phyloP scores from a whole-genome alignment of 768 basidiomycete genomes.

The Tricholoma saponaceum region DNA sequence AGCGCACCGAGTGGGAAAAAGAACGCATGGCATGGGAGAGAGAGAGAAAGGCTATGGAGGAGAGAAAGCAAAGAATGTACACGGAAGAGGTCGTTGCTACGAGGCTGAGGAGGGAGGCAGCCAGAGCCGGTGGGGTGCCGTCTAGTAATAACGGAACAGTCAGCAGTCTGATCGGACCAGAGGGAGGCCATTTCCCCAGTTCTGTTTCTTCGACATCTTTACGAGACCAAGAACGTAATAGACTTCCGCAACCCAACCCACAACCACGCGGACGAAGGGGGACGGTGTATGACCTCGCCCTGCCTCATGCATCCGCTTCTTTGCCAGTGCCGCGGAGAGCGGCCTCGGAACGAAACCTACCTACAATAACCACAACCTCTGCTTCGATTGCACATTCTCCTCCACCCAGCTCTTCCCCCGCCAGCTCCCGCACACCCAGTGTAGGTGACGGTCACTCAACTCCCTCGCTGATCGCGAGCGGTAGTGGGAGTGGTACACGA shows the following conservation, averaged over 20 bases:
- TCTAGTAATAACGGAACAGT: conserved; percentile 15
- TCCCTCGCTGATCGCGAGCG: conserved; percentile 16
- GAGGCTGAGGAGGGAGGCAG: conserved; percentile 55
- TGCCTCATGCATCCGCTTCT: conserved; percentile 6
- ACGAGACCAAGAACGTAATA: conserved; percentile 34
- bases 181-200: conserved; percentile 30
- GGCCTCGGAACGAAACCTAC: conserved; percentile 41
- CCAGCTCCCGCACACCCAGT: conserved; percentile 49
- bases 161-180: conserved; percentile 16
- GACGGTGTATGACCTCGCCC: conserved; percentile 26
- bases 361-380: conserved; percentile 22
- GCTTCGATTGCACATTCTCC: conserved; percentile 28
- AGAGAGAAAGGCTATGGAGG: conserved; percentile 47
- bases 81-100: conserved; percentile 59
- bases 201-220: conserved; percentile 33
- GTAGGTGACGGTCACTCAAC: conserved; percentile 28
- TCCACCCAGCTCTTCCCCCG: conserved; percentile 32
- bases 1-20: conserved; percentile 44
- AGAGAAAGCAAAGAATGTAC: conserved; percentile 48
- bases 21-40: conserved; percentile 46
- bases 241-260: conserved; percentile 10
- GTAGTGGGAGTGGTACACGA: conserved; percentile 29
- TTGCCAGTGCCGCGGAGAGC: conserved; percentile 38
- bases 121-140: conserved; percentile 42
- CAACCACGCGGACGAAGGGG: conserved; percentile 32